Base-by-base conservation (phyloP, 192 early-diverging fungal species). In the Paraglomus occultum region DNA sequence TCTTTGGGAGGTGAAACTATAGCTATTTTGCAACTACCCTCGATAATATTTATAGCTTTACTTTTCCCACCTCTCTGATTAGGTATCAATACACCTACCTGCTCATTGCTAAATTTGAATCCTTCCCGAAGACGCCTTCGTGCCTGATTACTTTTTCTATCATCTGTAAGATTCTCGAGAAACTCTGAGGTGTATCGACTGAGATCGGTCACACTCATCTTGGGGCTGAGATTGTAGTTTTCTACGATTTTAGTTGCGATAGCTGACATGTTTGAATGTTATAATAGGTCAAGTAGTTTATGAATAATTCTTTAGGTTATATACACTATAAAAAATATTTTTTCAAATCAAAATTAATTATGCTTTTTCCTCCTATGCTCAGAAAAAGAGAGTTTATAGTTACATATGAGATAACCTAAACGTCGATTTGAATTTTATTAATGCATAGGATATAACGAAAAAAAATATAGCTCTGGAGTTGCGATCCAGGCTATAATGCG, bases 241-340 rank as follows among this genome's bases (percentile, higher is more conserved):
- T 31, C 18, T 23, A 64, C 62, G 8, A 64, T 64, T 64, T 64
- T 64, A 1, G 62, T 64, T 64, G 20, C 20, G 44, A 64, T 64
- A 0, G 62, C 62, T 64, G 45, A 64, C 62, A 64, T 64, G 20
- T 22, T 49, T 6, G 0, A 64, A 64, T 49, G 45, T 49, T 49
- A 49, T 64, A 46, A n/a, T 18, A 49, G 18, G 62, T 49, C 59
- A 20, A 64, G 62, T 64, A 64, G 47, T 5, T 64, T 64, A 64
- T 64, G 47, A 49, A 11, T 8, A 64, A 64, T 64, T 64, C 43
- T 49, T 64, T 49, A 64, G 20, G 20, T 64, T 64, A 49, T 64
- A 64, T 64, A 64, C 44, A 64, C 15, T 64, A 64, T 64, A 49
- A 20, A 64, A 64, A 8, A 48, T 48, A 42, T 55, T 55, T 64